Conservation (phyloP, 164 flowering plant species). For the Aristolochia fimbriata region DNA sequence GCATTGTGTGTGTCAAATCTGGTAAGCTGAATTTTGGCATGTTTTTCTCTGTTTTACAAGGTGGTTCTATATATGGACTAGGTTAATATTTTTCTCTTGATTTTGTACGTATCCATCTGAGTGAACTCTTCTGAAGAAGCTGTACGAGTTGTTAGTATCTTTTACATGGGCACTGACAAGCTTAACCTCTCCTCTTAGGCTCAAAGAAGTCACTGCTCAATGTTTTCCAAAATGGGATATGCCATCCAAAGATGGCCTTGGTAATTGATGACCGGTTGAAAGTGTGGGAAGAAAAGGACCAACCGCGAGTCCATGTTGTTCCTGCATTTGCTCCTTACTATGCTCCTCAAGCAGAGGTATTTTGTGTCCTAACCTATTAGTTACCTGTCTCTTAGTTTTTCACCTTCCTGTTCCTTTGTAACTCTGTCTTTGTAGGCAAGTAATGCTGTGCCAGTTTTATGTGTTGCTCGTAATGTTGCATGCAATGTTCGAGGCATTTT, state of each 20-base stretch:
- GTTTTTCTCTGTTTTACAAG: too few species aligned
- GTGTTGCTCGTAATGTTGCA: slow-evolving; percentile 97
- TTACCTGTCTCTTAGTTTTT: background rate
- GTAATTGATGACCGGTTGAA: slow-evolving; percentile 97
- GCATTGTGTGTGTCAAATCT: slow-evolving; percentile 92
- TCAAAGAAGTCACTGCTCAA: slow-evolving; percentile 75
- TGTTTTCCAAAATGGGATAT: slow-evolving; percentile 83
- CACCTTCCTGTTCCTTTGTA: background rate
- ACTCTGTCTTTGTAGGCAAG: slow-evolving; percentile 47
- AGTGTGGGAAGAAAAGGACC: slow-evolving; percentile 99
- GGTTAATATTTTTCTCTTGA: too few species aligned
- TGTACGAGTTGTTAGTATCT: too few species aligned
- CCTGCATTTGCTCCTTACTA: slow-evolving; percentile 99
- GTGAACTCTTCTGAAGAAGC: too few species aligned
- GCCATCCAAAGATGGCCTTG: slow-evolving; percentile 97
- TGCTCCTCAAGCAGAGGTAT: slow-evolving; percentile 98
- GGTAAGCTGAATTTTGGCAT: slow-evolving; percentile 37
- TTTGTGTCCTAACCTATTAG: background rate
- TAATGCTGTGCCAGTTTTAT: slow-evolving; percentile 69
- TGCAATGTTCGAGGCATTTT: slow-evolving; percentile 98
- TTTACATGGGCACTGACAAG: too few species aligned
- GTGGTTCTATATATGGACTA: background rate
- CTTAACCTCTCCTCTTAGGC: slow-evolving; percentile 28
- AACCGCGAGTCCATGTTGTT: slow-evolving; percentile 94
- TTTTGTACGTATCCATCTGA: too few species aligned